These are phyloP conservation scores for Myxozyma neglecta DNA, from an alignment of 805 yeast genomes.

Conservation along the genomic window DNA sequence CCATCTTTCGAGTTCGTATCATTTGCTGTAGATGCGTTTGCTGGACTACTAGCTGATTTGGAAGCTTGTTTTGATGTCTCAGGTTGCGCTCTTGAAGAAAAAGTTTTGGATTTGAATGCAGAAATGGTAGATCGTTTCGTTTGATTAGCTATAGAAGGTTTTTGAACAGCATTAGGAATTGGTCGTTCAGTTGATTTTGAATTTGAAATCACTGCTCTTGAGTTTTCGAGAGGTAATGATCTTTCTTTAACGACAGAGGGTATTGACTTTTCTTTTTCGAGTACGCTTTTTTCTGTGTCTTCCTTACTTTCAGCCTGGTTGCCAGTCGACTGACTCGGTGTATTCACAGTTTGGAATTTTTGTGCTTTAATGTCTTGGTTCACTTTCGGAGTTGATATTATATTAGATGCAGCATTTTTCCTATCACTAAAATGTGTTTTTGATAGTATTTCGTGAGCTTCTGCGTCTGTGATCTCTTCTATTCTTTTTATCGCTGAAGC, in stretches of 20 bases:
- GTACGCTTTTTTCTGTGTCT: too few species aligned
- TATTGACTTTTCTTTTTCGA: too few species aligned
- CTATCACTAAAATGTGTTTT: too few species aligned
- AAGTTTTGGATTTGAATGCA: constrained; percentile 8
- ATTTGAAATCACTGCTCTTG: too few species aligned
- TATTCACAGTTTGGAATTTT: too few species aligned
- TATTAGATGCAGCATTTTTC: too few species aligned
- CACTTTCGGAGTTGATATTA: too few species aligned
- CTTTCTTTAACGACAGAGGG: too few species aligned
- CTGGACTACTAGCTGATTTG: neutral
- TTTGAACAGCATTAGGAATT: neutral
- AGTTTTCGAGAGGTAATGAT: too few species aligned
- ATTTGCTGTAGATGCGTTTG: neutral
- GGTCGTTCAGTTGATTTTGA: neutral
- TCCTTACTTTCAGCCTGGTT: too few species aligned
- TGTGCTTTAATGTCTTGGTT: too few species aligned
- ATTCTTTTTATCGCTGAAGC: neutral
- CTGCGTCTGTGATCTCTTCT: neutral
- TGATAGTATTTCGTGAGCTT: neutral
- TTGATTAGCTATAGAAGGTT: neutral
- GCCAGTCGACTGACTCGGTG: too few species aligned
- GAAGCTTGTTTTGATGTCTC: neutral
- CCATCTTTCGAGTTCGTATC: neutral
- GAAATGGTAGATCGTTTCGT: constrained; percentile 2
- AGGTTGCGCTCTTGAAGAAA: neutral